Evolutionary conservation across 768 basidiomycete genomes (phyloP).

Genomic region (Hebeloma cylindrosporum): DNA sequence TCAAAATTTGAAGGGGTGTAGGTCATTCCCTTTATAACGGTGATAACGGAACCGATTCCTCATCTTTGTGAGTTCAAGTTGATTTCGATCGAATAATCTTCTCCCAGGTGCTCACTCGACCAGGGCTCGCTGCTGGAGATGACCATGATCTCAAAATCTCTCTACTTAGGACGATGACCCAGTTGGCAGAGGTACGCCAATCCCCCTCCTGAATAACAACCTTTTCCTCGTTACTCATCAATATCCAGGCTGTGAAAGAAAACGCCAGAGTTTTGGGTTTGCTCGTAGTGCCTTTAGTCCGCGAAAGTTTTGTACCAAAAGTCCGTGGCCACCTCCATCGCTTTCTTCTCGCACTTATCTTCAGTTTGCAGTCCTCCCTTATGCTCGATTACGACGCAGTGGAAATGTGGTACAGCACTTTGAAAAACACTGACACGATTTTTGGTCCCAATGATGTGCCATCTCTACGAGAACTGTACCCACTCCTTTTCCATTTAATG

Average conservation of each 20-base stretch:
- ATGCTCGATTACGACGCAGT: constrained; percentile 80
- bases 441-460: constrained; percentile 45
- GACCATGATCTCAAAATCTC: constrained; percentile 73
- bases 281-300: constrained; percentile 64
- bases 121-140: constrained; percentile 68
- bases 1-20: constrained; percentile 30
- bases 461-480: constrained; percentile 64
- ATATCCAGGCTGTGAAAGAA: constrained; percentile 61
- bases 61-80: constrained; percentile 58
- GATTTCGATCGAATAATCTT: background rate
- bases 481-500: constrained; percentile 58
- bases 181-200: constrained; percentile 59
- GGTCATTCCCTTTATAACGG: constrained; percentile 65
- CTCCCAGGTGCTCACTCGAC: background rate
- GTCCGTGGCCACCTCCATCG: constrained; percentile 33
- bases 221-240: constrained; percentile 3
- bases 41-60: constrained; percentile 66
- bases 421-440: constrained; percentile 63
- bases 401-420: constrained; percentile 68
- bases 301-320: constrained; percentile 58
- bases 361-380: constrained; percentile 47
- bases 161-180: constrained; percentile 68
- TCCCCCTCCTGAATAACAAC: background rate
- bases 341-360: constrained; percentile 2
- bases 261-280: constrained; percentile 53